A percentile compares a stretch with the other conserved stretches of the same genome.
phyloP scores from a whole-genome alignment of 1,139 yeast genomes.

The Blastobotrys ciferrii region DNA sequence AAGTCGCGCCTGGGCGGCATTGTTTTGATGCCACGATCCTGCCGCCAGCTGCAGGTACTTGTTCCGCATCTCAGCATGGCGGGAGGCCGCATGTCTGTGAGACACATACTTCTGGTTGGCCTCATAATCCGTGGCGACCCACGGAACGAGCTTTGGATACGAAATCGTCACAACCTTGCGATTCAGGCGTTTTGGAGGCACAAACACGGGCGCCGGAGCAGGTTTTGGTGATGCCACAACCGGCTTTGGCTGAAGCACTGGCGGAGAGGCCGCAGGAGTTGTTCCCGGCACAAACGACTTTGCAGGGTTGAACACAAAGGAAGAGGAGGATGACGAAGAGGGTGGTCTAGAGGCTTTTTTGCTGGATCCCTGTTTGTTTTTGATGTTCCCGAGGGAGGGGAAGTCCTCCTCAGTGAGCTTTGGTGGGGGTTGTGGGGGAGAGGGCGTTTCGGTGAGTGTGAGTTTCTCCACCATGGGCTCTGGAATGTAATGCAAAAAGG shows the following conservation, averaged over 20 bases:
- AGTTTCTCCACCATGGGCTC: slow-evolving; percentile 18
- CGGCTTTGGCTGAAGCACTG: slow-evolving; percentile 7
- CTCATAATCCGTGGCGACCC: slow-evolving; percentile 34
- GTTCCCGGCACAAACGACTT: slow-evolving; percentile 11
- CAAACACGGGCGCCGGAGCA: slow-evolving; percentile 8
- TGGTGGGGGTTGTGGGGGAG: slow-evolving; percentile 18
- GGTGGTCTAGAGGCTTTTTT: slow-evolving; percentile 7
- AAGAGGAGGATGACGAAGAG: slow-evolving; percentile 3
- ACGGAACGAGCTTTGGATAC: slow-evolving; percentile 37
- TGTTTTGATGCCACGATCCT: slow-evolving; percentile 38
- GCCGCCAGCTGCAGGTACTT: slow-evolving; percentile 42
- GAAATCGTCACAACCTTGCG: slow-evolving; percentile 26
- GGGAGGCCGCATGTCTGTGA: slow-evolving; percentile 29
- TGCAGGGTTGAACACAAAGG: slow-evolving; percentile 12
- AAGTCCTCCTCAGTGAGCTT: slow-evolving; percentile 28
- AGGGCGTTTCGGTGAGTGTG: slow-evolving; percentile 3
- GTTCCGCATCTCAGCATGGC: slow-evolving; percentile 36
- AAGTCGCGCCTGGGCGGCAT: slow-evolving; percentile 40
- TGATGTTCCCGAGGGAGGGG: slow-evolving; percentile 29
- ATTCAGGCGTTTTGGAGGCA: slow-evolving; percentile 23
- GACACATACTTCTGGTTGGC: slow-evolving; percentile 29
- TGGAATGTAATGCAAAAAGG: slow-evolving; percentile 41
- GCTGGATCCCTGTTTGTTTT: slow-evolving; percentile 8
- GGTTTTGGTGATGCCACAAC: slow-evolving; percentile 10
- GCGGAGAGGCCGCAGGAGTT: not conserved